Conservation (phyloP, 2,329 filamentous ascomycete species). For the Penicillium sp. region DNA sequence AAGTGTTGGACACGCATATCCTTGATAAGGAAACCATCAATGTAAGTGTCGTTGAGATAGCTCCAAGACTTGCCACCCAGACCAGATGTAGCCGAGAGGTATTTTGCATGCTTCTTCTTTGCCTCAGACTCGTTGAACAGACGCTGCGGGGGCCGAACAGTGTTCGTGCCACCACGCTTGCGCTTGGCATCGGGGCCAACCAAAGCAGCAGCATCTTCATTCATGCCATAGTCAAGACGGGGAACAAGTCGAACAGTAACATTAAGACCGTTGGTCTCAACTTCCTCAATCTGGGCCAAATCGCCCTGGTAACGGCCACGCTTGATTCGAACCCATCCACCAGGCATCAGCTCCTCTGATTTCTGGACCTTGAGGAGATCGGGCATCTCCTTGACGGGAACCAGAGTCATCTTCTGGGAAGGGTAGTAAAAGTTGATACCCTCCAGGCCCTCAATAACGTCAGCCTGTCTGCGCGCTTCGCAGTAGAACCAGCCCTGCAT, state of each 20-base stretch:
- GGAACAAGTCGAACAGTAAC: conserved; percentile 84
- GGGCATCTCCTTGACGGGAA: conserved; percentile 96
- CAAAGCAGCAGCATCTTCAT: conserved; percentile 64
- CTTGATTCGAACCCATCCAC: conserved; percentile 86
- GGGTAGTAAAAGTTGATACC: conserved; percentile 87
- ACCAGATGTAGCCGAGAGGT: conserved; percentile 51
- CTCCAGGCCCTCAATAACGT: conserved; percentile 77
- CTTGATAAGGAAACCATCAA: conserved; percentile 89
- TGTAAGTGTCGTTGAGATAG: conserved; percentile 83
- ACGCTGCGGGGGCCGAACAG: conserved; percentile 76
- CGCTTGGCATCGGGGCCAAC: conserved; percentile 62
- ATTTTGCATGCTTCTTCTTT: conserved; percentile 73
- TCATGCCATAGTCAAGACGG: conserved; percentile 82
- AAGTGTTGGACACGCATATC: conserved; percentile 87
- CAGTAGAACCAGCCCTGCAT: conserved; percentile 97
- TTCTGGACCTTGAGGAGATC: conserved; percentile 89
- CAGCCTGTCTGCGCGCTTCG: conserved; percentile 80
- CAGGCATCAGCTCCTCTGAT: conserved; percentile 75
- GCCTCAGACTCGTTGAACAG: conserved; percentile 92
- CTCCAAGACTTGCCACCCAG: conserved; percentile 66
- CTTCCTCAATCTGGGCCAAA: conserved; percentile 84
- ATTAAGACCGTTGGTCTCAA: conserved; percentile 87
- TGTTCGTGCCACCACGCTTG: conserved; percentile 60
- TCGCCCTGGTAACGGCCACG: conserved; percentile 80
- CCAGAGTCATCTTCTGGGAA: conserved; percentile 75